Evolutionary conservation across 176 grass and related monocot species (phyloP).

Genomic region (Coix lacrymajobi): DNA sequence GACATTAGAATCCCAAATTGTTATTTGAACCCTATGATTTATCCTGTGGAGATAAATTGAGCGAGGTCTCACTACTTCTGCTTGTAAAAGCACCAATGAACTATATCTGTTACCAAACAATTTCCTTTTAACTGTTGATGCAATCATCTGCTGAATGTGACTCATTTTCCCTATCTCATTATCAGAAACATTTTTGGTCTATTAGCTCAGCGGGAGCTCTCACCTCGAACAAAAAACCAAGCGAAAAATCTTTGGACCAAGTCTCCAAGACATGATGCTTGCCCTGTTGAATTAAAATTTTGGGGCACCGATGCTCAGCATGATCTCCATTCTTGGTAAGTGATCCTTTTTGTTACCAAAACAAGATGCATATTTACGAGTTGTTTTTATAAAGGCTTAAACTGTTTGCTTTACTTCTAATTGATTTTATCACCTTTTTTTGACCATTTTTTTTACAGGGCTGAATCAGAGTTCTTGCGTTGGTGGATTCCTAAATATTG

Average conservation of each 20-base stretch:
- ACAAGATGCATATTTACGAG: background rate
- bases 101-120: background rate
- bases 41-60: background rate
- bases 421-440: constrained; percentile 3
- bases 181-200: constrained; percentile 81
- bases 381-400: background rate
- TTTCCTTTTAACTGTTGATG: background rate
- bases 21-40: background rate
- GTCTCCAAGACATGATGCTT: constrained; percentile 22
- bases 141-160: constrained; percentile 19
- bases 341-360: background rate
- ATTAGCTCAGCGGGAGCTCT: constrained; percentile 77
- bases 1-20: background rate
- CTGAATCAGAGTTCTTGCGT: constrained; percentile 79
- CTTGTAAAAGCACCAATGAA: background rate
- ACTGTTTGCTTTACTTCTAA: background rate
- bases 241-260: constrained; percentile 63
- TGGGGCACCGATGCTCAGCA: constrained; percentile 53
- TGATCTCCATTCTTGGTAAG: constrained; percentile 86
- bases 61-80: background rate
- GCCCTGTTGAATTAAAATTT: constrained; percentile 39
- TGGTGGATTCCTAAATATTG: constrained; percentile 81
- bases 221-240: constrained; percentile 75
- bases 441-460: constrained; percentile 40
- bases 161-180: constrained; percentile 3